Evolutionary conservation across 169 alveolate genomes (phyloP).

Genomic region (Eimeria praecox): DNA sequence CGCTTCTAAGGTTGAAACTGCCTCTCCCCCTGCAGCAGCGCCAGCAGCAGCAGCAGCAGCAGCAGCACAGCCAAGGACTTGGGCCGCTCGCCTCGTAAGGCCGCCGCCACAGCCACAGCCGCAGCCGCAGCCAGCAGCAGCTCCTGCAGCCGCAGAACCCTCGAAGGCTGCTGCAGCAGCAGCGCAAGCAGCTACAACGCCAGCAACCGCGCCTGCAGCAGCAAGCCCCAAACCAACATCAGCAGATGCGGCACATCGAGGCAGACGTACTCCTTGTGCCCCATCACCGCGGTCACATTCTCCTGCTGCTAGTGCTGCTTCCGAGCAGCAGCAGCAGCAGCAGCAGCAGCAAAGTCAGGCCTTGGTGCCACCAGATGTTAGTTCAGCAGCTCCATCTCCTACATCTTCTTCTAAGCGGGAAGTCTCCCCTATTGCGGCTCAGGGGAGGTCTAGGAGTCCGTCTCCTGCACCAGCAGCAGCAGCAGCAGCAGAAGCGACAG

Average conservation of each 20-base stretch:
- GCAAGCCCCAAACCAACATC: slow-evolving; percentile 10
- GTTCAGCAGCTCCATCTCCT: slow-evolving; percentile 1
- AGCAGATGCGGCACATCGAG: slow-evolving; percentile 15
- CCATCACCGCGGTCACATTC: slow-evolving; percentile 37
- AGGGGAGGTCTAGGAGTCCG: slow-evolving; percentile 41
- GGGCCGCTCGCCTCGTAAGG: slow-evolving; percentile 41
- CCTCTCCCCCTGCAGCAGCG: slow-evolving; percentile 10
- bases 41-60: slow-evolving; percentile 25
- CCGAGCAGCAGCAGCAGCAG: slow-evolving; percentile 60
- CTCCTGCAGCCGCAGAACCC: slow-evolving; percentile 15
- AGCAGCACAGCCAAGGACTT: slow-evolving; percentile 32
- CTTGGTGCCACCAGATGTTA: background rate
- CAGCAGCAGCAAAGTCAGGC: slow-evolving; percentile 40
- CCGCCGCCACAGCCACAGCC: slow-evolving; percentile 49
- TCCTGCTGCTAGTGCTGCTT: background rate
- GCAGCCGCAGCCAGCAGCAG: slow-evolving; percentile 59
- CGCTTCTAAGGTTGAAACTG: background rate
- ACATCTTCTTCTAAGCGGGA: slow-evolving; percentile 7
- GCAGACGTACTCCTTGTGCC: slow-evolving; percentile 36
- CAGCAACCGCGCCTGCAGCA: background rate
- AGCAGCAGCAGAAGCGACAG: background rate
- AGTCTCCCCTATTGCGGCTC: slow-evolving; percentile 18
- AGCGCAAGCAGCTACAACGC: background rate
- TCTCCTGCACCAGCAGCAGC: slow-evolving; percentile 40
- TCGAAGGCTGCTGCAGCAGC: slow-evolving; percentile 1